phyloP scores from a whole-genome alignment of 495 filamentous ascomycete species.

The Podospora pseudoanserina region DNA sequence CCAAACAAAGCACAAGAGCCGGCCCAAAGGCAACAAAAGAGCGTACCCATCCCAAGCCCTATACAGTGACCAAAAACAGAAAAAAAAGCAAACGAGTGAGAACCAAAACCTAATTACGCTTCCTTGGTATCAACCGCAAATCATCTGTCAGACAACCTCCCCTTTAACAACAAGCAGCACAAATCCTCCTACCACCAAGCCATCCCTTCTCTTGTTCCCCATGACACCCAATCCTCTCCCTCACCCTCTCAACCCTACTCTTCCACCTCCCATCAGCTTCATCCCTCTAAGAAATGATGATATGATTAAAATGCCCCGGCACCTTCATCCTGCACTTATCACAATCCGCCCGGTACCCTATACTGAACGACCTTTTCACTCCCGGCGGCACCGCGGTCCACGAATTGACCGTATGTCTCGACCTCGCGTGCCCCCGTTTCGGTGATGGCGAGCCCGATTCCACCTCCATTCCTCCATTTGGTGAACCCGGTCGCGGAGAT shows the following conservation, averaged over 20 bases:
- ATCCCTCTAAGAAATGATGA: slow-evolving; percentile 54
- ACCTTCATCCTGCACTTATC: slow-evolving; percentile 77
- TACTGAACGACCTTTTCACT: slow-evolving; percentile 67
- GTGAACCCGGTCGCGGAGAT: slow-evolving; percentile 1
- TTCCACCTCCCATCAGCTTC: background rate
- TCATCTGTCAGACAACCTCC: background rate
- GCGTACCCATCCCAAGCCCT: background rate
- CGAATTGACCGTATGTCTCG: slow-evolving; percentile 46
- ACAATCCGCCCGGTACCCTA: slow-evolving; percentile 83
- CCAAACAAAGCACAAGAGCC: background rate
- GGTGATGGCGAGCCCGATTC: slow-evolving; percentile 34
- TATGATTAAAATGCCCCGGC: slow-evolving; percentile 86
- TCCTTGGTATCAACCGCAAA: background rate
- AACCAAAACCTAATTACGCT: background rate
- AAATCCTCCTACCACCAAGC: background rate
- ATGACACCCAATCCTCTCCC: slow-evolving; percentile 5
- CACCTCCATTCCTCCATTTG: slow-evolving; percentile 13
- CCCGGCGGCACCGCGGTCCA: slow-evolving; percentile 47
- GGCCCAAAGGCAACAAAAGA: background rate
- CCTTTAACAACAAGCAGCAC: background rate
- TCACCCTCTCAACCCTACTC: slow-evolving; percentile 13
- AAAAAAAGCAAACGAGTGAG: background rate
- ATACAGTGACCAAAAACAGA: background rate
- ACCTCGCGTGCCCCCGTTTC: slow-evolving; percentile 42
- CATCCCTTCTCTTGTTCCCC: background rate